Conservation (phyloP, 192 early-diverging fungal species). For the Coemansia erecta region DNA sequence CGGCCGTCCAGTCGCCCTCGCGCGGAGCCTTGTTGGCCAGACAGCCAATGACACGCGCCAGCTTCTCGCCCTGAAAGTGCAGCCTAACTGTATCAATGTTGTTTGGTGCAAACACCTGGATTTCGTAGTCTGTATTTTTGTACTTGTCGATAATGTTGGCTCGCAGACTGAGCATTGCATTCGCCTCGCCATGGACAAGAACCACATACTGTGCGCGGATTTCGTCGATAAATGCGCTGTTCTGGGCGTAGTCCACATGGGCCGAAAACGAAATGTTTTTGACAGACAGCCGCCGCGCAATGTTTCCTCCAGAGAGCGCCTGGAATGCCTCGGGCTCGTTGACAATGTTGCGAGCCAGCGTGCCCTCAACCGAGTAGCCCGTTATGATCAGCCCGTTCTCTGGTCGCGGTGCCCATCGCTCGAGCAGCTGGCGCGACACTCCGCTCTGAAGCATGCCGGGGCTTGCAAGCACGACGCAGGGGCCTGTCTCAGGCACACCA, state of each 20-base stretch:
- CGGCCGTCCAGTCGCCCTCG: slow-evolving; percentile 65
- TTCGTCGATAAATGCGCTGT: slow-evolving; percentile 94
- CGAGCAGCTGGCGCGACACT: slow-evolving; percentile 90
- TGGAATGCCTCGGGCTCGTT: slow-evolving; percentile 83
- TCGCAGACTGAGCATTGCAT: slow-evolving; percentile 87
- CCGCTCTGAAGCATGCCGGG: slow-evolving; percentile 98
- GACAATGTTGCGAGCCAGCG: slow-evolving; percentile 80
- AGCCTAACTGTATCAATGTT: slow-evolving; percentile 88
- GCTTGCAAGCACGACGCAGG: slow-evolving; percentile 98
- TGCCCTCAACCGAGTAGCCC: slow-evolving; percentile 97
- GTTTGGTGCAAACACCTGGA: slow-evolving; percentile 84
- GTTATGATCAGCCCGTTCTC: slow-evolving; percentile 93
- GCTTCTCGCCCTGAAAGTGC: slow-evolving; percentile 92
- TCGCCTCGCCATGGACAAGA: slow-evolving; percentile 95
- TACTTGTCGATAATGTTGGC: slow-evolving; percentile 84
- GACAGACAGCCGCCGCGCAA: slow-evolving; percentile 80
- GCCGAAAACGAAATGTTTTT: slow-evolving; percentile 97
- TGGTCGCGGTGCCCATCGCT: slow-evolving; percentile 90
- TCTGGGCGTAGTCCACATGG: slow-evolving; percentile 96
- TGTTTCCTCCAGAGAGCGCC: slow-evolving; percentile 74
- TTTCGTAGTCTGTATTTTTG: slow-evolving; percentile 69
- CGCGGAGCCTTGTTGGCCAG: slow-evolving; percentile 75
- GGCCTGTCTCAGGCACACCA: slow-evolving; percentile 90
- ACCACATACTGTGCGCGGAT: slow-evolving; percentile 88
- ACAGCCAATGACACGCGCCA: slow-evolving; percentile 81